Evolutionary conservation across 805 yeast species (phyloP), one percentile per base, ranked within the genome.

Genomic region (Starmerella riodocensis): DNA sequence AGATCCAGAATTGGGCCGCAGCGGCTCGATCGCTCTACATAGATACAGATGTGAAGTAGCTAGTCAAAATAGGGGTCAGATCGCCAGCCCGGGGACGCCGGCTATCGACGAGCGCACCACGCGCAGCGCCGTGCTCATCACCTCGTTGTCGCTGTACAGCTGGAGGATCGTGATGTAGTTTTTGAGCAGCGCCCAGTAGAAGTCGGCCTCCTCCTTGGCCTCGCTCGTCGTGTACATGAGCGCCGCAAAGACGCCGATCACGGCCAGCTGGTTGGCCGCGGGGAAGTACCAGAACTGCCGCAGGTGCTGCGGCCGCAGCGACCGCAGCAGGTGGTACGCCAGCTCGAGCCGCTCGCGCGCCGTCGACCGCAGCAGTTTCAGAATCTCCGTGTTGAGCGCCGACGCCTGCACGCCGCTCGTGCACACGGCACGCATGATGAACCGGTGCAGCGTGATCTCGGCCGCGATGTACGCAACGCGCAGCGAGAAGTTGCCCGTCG

Each of bases 281-380:
- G 85, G 73, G 1, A 85, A 73, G 59, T 82, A 91, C 95, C 95
- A 86, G 57, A 84, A 85, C 9, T 93, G 74, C 54, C 77, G 86
- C 34, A 83, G 67, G 53, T 84, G 93, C 49, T 84, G 94, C 8
- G 79, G 77, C 49, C 76, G 77, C 56, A 86, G 65, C 43, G 74
- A 78, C 36, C 77, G 63, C 8, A 82, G 76, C 57, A 83, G 80
- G 39, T 80, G 91, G 44, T 81, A 72, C 0, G 94, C 82, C 0
- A 94, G 94, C 6, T 72, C 60, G 14, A 86, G 64, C 53, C 97
- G 65, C 1, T 93, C 78, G 42, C 70, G 74, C 1, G 95, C 96
- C 0, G 95, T 94, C 22, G 77, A 66, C 31, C 94, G 68, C 55
- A 95, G 84, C 1, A 85, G 85, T 23, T 63, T 59, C 8, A 69